phyloP scores from a whole-genome alignment of 352 stramenopile genomes.

The Thalassiosira mediterranea region DNA sequence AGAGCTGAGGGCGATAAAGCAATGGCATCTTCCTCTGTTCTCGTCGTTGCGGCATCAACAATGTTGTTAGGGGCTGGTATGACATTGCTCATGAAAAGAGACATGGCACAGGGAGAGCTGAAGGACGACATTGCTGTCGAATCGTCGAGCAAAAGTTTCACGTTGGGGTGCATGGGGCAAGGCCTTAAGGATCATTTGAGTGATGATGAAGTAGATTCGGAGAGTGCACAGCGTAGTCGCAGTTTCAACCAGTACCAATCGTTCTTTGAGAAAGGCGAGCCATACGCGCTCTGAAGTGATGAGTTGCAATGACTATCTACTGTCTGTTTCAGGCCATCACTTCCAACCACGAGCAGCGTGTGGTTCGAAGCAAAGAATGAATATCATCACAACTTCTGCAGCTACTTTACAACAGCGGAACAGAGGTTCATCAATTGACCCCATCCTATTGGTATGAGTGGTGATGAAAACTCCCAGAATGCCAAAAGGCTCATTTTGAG shows the following conservation, averaged over 20 bases:
- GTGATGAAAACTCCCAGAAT: no score
- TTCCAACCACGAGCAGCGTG: no score
- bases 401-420: no score
- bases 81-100: slow-evolving; percentile 32
- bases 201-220: slow-evolving; percentile 37
- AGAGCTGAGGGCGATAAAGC: slow-evolving; percentile 7
- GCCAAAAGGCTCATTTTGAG: no score
- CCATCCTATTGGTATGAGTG: no score
- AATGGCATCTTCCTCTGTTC: slow-evolving; percentile 39
- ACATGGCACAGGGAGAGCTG: slow-evolving; percentile 39
- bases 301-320: no score
- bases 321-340: no score
- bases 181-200: slow-evolving; percentile 46
- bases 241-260: slow-evolving; percentile 40
- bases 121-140: slow-evolving; percentile 34
- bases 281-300: slow-evolving; percentile 39
- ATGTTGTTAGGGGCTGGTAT: slow-evolving; percentile 44
- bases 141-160: slow-evolving; percentile 2
- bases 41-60: slow-evolving; percentile 37
- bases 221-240: background rate
- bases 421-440: no score
- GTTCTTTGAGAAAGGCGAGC: slow-evolving; percentile 27
- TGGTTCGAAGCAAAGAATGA: no score
- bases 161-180: slow-evolving; percentile 10
- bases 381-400: no score